These are phyloP conservation scores for Lolium multiflorum DNA, from an alignment of 176 grass and related monocot species.

Conservation along the genomic window DNA sequence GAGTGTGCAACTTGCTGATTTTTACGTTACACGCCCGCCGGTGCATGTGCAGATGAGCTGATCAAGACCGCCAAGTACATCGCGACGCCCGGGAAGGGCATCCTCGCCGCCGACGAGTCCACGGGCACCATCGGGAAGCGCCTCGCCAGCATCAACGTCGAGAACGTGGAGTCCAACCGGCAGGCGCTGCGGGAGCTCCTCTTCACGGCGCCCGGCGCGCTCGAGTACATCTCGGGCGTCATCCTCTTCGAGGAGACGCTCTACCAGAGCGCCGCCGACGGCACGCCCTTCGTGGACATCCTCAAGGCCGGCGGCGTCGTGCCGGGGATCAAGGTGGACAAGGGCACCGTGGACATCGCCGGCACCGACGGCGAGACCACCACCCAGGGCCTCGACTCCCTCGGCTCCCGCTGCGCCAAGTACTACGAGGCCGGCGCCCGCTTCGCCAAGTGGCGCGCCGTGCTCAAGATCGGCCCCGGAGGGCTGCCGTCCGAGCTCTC, in stretches of 20 bases:
- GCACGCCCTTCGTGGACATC: slow-evolving; percentile 80
- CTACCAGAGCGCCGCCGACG: slow-evolving; percentile 66
- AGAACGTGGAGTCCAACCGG: slow-evolving; percentile 91
- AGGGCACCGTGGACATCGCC: slow-evolving; percentile 83
- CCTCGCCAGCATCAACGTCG: slow-evolving; percentile 87
- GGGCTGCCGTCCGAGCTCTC: slow-evolving; percentile 80
- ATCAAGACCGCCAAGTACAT: slow-evolving; percentile 90
- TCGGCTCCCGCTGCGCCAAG: slow-evolving; percentile 67
- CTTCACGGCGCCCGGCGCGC: slow-evolving; percentile 70
- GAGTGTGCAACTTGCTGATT: background rate
- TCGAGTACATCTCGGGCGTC: slow-evolving; percentile 75
- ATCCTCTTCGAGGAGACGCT: slow-evolving; percentile 98
- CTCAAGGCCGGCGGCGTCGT: slow-evolving; percentile 60
- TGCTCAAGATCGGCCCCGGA: slow-evolving; percentile 74
- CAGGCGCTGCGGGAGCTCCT: slow-evolving; percentile 88
- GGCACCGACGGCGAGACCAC: slow-evolving; percentile 84
- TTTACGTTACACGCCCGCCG: background rate
- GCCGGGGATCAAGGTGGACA: slow-evolving; percentile 96
- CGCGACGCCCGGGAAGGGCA: slow-evolving; percentile 88
- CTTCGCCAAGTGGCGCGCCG: slow-evolving; percentile 95
- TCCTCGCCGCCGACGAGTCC: slow-evolving; percentile 86
- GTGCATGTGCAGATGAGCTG: slow-evolving; percentile 67
- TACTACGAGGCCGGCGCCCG: slow-evolving; percentile 90
- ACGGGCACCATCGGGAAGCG: slow-evolving; percentile 96
- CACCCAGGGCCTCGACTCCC: slow-evolving; percentile 84